Percentiles rank a stretch among this genome's conserved stretches.
phyloP scores from a whole-genome alignment of 108 stramenopile genomes.

The Parietichytrium sp. region DNA sequence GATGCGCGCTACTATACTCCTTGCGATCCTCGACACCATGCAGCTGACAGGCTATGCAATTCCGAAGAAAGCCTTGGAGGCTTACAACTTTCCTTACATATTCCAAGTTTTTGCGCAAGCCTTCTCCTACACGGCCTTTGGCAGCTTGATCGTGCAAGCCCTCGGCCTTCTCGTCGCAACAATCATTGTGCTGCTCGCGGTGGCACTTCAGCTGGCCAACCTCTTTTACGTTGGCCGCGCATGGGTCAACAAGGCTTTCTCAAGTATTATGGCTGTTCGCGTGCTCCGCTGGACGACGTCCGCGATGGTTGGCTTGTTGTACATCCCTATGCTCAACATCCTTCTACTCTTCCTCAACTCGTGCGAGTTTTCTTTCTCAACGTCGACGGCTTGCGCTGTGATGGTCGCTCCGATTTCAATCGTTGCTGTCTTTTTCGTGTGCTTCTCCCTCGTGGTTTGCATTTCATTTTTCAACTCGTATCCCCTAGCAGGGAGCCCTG shows the following conservation, averaged over 20 bases:
- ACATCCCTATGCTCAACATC: conserved; percentile 17
- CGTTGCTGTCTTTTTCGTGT: not conserved
- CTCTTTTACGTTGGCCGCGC: conserved; percentile 1
- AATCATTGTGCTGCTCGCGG: not conserved
- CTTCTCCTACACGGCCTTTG: not conserved
- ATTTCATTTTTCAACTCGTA: not conserved
- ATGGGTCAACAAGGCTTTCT: conserved; percentile 12
- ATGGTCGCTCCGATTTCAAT: not conserved
- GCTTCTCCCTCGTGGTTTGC: not conserved
- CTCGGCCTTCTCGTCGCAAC: no score
- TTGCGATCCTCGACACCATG: not conserved
- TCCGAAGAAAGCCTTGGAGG: not conserved
- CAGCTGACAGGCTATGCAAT: not conserved
- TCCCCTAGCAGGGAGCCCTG: not conserved
- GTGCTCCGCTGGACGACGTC: conserved; percentile 15
- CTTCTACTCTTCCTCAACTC: no score
- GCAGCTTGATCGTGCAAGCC: not conserved
- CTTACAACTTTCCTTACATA: not conserved
- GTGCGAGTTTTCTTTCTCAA: no score
- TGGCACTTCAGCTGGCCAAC: conserved; percentile 12
- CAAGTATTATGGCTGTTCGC: not conserved
- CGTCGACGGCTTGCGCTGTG: not conserved
- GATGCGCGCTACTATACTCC: not conserved
- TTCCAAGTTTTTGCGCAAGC: not conserved
- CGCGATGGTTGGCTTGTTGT: not conserved